A percentile compares a stretch with the other conserved stretches of the same genome.
Conservation (phyloP, 768 basidiomycete species). For the Paxillus involutus region DNA sequence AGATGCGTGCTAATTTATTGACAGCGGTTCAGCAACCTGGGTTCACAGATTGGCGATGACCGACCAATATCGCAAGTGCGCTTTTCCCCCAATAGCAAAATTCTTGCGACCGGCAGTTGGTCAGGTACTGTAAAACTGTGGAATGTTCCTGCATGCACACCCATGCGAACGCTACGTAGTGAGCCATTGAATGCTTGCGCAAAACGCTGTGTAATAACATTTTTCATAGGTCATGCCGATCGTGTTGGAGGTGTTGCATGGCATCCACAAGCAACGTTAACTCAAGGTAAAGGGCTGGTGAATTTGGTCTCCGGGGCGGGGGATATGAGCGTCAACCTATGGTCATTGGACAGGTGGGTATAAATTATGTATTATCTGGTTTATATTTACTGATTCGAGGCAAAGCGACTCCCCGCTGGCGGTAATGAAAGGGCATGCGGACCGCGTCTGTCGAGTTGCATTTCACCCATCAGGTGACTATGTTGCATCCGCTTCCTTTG, state of each 20-base stretch:
- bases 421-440: constrained; percentile 83
- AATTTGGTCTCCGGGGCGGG: constrained; percentile 93
- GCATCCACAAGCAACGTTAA: constrained; percentile 91
- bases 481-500: constrained; percentile 92
- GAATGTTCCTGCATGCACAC: constrained; percentile 91
- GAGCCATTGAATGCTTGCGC: constrained; percentile 10
- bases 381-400: constrained; percentile 4
- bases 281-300: constrained; percentile 59
- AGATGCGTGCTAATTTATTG: not conserved
- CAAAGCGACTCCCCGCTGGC: constrained; percentile 83
- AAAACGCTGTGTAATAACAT: constrained; percentile 6
- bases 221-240: constrained; percentile 72
- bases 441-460: constrained; percentile 88
- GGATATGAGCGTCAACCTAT: constrained; percentile 82
- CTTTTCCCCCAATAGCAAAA: constrained; percentile 88
- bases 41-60: constrained; percentile 98
- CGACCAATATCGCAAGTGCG: constrained; percentile 92
- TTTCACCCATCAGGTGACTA: constrained; percentile 97
- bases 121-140: constrained; percentile 93
- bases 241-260: constrained; percentile 95
- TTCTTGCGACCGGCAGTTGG: constrained; percentile 94
- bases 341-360: constrained; percentile 80
- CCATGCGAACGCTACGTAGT: constrained; percentile 76
- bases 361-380: not conserved
- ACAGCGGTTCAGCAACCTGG: constrained; percentile 87